phyloP scores from a whole-genome alignment of 441 rosid species.

The Pelargonium australe region DNA sequence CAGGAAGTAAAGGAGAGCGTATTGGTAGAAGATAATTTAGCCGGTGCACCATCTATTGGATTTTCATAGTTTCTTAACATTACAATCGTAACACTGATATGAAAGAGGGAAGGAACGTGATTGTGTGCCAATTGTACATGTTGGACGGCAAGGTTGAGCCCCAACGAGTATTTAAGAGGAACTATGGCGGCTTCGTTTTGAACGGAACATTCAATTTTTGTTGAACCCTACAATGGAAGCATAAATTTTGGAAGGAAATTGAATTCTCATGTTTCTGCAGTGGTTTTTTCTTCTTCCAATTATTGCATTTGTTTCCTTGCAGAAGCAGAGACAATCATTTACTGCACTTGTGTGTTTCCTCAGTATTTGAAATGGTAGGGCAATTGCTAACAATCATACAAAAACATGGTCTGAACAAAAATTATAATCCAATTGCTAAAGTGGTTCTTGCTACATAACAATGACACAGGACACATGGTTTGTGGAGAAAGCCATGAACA shows the following conservation, averaged over 20 bases:
- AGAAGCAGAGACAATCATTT: background rate
- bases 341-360: background rate
- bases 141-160: background rate
- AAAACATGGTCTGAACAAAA: background rate
- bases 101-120: background rate
- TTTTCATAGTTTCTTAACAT: constrained; percentile 17
- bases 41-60: constrained; percentile 20
- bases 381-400: too few species aligned
- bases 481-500: background rate
- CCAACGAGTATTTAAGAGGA: background rate
- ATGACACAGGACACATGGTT: background rate
- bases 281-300: background rate
- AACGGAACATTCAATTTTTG: background rate
- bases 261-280: background rate
- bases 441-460: background rate
- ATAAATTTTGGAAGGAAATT: background rate
- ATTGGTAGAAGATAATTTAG: constrained; percentile 38
- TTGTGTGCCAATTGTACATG: constrained; percentile 5
- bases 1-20: constrained; percentile 65
- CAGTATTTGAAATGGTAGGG: too few species aligned
- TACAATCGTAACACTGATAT: background rate
- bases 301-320: background rate
- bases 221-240: background rate
- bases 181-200: background rate
- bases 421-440: background rate